Percentiles rank a stretch among this genome's conserved stretches.
Evolutionary conservation across 768 basidiomycete species (phyloP).

Genomic region (Podaxis sp.): DNA sequence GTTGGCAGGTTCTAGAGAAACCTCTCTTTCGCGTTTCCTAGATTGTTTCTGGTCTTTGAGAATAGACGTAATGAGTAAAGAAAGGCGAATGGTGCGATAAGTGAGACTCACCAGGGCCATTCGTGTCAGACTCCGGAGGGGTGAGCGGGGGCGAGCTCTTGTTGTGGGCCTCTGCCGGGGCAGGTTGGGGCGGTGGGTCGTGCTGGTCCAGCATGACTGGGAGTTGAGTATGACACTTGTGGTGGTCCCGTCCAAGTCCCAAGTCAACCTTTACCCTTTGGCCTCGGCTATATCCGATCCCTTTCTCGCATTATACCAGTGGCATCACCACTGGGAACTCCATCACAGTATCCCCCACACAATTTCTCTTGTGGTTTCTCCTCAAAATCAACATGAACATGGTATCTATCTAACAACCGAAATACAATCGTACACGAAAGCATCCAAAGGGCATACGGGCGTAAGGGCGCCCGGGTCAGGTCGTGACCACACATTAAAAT

Average conservation of each 20-base stretch:
- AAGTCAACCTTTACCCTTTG: slow-evolving; percentile 12
- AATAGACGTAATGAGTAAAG: slow-evolving; percentile 16
- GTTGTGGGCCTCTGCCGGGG: background rate
- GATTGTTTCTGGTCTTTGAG: slow-evolving; percentile 48
- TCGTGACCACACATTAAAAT: slow-evolving; percentile 6
- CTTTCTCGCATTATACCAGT: slow-evolving; percentile 9
- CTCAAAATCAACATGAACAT: background rate
- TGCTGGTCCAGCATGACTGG: slow-evolving; percentile 5
- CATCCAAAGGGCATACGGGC: background rate
- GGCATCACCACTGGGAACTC: slow-evolving; percentile 11
- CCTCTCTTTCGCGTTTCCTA: slow-evolving; percentile 76
- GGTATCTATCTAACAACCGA: background rate
- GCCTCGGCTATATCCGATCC: slow-evolving; percentile 38
- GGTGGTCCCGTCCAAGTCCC: slow-evolving; percentile 12
- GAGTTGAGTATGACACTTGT: background rate
- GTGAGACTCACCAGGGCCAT: slow-evolving; percentile 15
- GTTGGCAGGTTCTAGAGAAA: slow-evolving; percentile 68
- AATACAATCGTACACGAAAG: slow-evolving; percentile 6
- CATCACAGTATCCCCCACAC: slow-evolving; percentile 8
- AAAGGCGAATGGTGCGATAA: slow-evolving; percentile 13
- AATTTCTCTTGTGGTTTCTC: background rate
- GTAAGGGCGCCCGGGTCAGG: background rate
- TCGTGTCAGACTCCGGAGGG: slow-evolving; percentile 13
- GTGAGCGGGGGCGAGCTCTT: slow-evolving; percentile 18
- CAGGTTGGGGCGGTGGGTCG: background rate